phyloP scores from a whole-genome alignment of 257 asterid species.

The Rhazya stricta region DNA sequence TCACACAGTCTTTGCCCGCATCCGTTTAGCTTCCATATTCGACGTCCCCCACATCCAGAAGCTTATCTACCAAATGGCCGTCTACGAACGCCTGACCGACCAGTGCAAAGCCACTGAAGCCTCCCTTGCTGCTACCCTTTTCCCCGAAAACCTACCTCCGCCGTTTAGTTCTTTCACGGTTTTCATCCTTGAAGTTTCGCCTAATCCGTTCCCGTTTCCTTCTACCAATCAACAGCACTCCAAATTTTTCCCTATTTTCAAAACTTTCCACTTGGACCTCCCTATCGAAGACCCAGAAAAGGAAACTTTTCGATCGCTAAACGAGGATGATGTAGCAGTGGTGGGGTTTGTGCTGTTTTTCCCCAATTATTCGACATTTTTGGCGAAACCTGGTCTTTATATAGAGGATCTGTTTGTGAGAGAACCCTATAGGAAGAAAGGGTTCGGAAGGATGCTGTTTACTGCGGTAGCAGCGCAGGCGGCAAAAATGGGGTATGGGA shows the following conservation, averaged over 20 bases:
- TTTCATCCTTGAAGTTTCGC: conserved; percentile 45
- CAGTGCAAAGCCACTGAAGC: conserved; percentile 38
- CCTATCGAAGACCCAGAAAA: conserved; percentile 60
- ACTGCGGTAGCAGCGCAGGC: conserved; percentile 84
- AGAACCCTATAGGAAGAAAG: conserved; percentile 79
- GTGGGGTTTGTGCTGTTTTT: conserved; percentile 75
- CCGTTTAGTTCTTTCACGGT: conserved; percentile 45
- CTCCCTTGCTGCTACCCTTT: conserved; percentile 42
- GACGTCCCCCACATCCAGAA: conserved; percentile 44
- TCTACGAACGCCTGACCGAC: conserved; percentile 37
- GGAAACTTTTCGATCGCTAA: conserved; percentile 40
- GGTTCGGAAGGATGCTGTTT: conserved; percentile 61
- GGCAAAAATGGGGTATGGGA: conserved; percentile 78
- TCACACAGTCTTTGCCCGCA: conserved; percentile 30
- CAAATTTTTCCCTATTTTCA: conserved; percentile 24
- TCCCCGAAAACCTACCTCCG: conserved; percentile 21
- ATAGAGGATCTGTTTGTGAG: conserved; percentile 79
- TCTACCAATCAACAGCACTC: neutral
- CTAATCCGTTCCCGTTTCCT: conserved; percentile 23
- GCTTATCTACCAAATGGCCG: conserved; percentile 51
- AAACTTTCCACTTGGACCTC: conserved; percentile 45
- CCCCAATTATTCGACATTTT: conserved; percentile 73
- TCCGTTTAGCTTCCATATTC: conserved; percentile 31
- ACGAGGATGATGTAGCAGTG: conserved; percentile 31
- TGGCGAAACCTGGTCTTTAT: conserved; percentile 83